Evolutionary conservation across 2,329 filamentous ascomycete genomes (phyloP).

Genomic region (Tolypocladium nubicola): DNA sequence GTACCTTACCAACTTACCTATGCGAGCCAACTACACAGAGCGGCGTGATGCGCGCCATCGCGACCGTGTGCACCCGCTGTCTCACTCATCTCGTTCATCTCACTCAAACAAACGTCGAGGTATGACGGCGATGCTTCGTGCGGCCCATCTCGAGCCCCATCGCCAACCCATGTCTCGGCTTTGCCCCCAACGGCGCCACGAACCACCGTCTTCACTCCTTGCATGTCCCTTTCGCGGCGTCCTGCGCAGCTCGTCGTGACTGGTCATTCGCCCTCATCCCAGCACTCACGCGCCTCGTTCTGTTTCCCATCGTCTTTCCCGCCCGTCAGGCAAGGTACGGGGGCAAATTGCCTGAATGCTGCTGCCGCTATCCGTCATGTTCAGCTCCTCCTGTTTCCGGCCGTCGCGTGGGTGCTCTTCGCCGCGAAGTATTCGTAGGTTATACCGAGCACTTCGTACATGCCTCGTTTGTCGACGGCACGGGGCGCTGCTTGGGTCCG

Average conservation of each 20-base stretch:
- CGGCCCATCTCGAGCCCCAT: not conserved
- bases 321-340: no score
- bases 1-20: no score
- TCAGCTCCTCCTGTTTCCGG: not conserved
- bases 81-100: slow-evolving; percentile 1
- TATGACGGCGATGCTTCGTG: not conserved
- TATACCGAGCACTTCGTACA: not conserved
- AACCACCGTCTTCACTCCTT: not conserved
- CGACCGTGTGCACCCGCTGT: not conserved
- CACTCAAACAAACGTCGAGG: not conserved
- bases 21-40: not conserved
- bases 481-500: not conserved
- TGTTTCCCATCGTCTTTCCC: not conserved
- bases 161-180: slow-evolving; percentile 1
- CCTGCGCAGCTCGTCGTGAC: not conserved
- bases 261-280: not conserved
- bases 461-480: not conserved
- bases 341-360: no score
- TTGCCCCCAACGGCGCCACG: not conserved
- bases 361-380: not conserved
- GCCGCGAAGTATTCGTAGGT: not conserved
- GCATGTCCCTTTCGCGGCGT: not conserved
- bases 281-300: not conserved
- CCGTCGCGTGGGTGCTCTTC: not conserved
- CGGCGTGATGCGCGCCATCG: not conserved